phyloP scores from a whole-genome alignment of 2,329 filamentous ascomycete species.

The Cladorrhinum sp. region DNA sequence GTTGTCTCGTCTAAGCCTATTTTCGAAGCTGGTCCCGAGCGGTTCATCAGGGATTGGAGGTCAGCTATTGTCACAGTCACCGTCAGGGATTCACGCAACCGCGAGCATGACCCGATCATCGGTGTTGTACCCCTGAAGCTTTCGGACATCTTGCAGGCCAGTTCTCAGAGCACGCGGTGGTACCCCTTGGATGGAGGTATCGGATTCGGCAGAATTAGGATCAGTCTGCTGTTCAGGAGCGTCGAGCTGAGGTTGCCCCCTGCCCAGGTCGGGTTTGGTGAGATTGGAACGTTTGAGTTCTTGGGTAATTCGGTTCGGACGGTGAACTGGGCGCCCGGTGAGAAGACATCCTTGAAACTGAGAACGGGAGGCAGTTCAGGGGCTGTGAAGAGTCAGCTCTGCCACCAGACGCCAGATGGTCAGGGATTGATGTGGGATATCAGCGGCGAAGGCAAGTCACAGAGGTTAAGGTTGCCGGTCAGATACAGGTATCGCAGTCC shows the following conservation, averaged over 20 bases:
- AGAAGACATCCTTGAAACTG: slow-evolving; percentile 73
- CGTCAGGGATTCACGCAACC: slow-evolving; percentile 82
- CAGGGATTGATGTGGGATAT: slow-evolving; percentile 51
- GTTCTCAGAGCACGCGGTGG: slow-evolving; percentile 84
- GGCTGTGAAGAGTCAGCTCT: slow-evolving; percentile 62
- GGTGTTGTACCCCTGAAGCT: slow-evolving; percentile 88
- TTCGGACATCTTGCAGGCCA: slow-evolving; percentile 81
- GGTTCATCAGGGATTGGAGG: slow-evolving; percentile 90
- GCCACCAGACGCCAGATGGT: slow-evolving; percentile 56
- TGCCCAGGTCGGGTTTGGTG: slow-evolving; percentile 77
- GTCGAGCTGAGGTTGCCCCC: slow-evolving; percentile 85
- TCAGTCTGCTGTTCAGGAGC: slow-evolving; percentile 86
- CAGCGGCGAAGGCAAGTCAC: slow-evolving; percentile 38
- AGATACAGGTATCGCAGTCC: slow-evolving; percentile 88
- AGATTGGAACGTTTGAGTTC: slow-evolving; percentile 93
- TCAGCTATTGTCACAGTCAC: slow-evolving; percentile 82
- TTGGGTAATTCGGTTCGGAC: slow-evolving; percentile 67
- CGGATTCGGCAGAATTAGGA: slow-evolving; percentile 83
- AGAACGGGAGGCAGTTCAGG: slow-evolving; percentile 82
- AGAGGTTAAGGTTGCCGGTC: slow-evolving; percentile 63
- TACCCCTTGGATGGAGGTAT: slow-evolving; percentile 96
- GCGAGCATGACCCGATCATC: slow-evolving; percentile 91
- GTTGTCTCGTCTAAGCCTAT: slow-evolving; percentile 92
- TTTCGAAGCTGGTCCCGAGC: slow-evolving; percentile 93
- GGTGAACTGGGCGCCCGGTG: slow-evolving; percentile 56